These are phyloP conservation scores for Thymus quinquecostatus DNA, from an alignment of 257 asterid species.

Conservation along the genomic window DNA sequence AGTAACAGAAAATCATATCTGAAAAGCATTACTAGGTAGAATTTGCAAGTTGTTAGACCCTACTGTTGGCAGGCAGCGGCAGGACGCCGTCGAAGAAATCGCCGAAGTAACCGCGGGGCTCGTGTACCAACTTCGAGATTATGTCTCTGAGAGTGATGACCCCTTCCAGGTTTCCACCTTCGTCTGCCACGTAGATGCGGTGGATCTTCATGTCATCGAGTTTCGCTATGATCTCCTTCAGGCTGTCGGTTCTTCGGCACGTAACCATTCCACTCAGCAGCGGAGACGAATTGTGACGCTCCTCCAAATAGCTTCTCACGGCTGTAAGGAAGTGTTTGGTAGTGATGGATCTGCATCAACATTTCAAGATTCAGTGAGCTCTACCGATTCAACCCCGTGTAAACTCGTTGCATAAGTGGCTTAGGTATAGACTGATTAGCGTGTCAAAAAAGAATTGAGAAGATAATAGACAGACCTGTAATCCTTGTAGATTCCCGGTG, in stretches of 20 bases:
- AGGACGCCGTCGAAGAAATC: conserved; percentile 98
- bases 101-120: conserved; percentile 97
- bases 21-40: not conserved
- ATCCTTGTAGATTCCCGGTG: conserved; percentile 91
- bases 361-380: conserved; percentile 11
- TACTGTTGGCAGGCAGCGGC: conserved; percentile 87
- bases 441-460: too few species aligned
- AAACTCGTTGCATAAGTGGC: too few species aligned
- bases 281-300: conserved; percentile 50
- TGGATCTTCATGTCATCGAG: conserved; percentile 84
- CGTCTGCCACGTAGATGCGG: conserved; percentile 78
- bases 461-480: conserved; percentile 55
- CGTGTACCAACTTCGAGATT: conserved; percentile 91
- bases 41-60: conserved; percentile 57
- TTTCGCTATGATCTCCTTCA: conserved; percentile 70
- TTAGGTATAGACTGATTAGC: too few species aligned
- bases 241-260: conserved; percentile 60
- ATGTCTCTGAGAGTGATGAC: conserved; percentile 93
- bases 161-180: conserved; percentile 75
- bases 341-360: conserved; percentile 74
- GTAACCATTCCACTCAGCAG: conserved; percentile 70
- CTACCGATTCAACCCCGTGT: not conserved
- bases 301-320: conserved; percentile 56
- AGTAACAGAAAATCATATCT: not conserved
- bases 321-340: conserved; percentile 81